Evolutionary conservation across 345 rosid genomes (phyloP).

Genomic region (Aegle marmelos): DNA sequence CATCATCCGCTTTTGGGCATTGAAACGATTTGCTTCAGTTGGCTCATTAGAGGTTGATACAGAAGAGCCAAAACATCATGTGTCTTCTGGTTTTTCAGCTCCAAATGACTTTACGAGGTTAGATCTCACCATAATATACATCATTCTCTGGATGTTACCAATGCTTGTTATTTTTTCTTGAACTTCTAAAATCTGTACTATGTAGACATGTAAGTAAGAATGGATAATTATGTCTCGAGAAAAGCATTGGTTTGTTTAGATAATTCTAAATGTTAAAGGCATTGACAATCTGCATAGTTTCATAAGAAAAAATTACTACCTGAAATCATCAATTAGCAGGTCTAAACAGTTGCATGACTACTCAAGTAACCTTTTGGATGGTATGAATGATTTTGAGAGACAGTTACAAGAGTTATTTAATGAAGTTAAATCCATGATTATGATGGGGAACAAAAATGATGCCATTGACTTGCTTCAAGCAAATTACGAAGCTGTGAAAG

Average conservation of each 20-base stretch:
- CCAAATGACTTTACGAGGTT: slow-evolving; percentile 41
- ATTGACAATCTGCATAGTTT: slow-evolving; percentile 14
- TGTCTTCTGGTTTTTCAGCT: slow-evolving; percentile 33
- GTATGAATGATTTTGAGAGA: slow-evolving; percentile 47
- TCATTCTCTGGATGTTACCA: neutral
- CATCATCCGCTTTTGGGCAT: slow-evolving; percentile 21
- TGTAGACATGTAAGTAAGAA: neutral
- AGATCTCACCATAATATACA: neutral
- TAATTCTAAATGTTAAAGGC: slow-evolving; percentile 10
- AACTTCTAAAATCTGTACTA: neutral
- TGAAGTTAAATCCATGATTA: slow-evolving; percentile 63
- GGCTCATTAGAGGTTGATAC: slow-evolving; percentile 31
- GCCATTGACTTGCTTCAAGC: slow-evolving; percentile 78
- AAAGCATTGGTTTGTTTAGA: slow-evolving; percentile 1
- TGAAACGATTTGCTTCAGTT: slow-evolving; percentile 28
- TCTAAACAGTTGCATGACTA: slow-evolving; percentile 25
- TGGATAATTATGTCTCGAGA: neutral
- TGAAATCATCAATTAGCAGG: slow-evolving; percentile 31
- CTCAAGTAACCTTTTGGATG: slow-evolving; percentile 31
- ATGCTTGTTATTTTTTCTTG: neutral
- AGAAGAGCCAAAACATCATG: slow-evolving; percentile 18
- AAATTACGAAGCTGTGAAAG: slow-evolving; percentile 68
- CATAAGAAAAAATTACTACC: neutral
- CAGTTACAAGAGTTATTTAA: slow-evolving; percentile 70
- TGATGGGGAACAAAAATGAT: slow-evolving; percentile 51